phyloP scores from a whole-genome alignment of 371 early-diverging fungal species.

The Circinella minor region DNA sequence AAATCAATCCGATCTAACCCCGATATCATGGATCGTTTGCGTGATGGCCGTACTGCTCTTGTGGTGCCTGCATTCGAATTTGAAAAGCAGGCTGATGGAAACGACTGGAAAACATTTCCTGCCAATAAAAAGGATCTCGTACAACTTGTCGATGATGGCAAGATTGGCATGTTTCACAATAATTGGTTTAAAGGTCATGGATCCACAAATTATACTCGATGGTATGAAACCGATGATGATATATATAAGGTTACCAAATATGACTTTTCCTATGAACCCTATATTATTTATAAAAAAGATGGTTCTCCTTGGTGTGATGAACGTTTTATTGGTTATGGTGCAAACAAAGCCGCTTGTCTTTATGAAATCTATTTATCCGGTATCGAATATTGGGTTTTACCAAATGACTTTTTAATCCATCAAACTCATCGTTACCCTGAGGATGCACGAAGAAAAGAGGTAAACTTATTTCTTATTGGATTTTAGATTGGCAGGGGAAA shows the following conservation, averaged over 20 bases:
- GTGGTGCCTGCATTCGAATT: slow-evolving; percentile 75
- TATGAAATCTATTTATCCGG: slow-evolving; percentile 73
- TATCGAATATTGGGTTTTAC: slow-evolving; percentile 68
- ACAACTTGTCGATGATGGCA: slow-evolving; percentile 43
- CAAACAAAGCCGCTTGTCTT: slow-evolving; percentile 76
- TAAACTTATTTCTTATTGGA: slow-evolving; percentile 18
- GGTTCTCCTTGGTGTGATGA: slow-evolving; percentile 74
- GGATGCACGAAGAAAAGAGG: slow-evolving; percentile 65
- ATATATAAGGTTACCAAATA: slow-evolving; percentile 64
- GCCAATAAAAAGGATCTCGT: slow-evolving; percentile 50
- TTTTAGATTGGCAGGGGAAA: not conserved
- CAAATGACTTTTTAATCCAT: slow-evolving; percentile 70
- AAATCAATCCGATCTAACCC: slow-evolving; percentile 43
- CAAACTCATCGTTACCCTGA: slow-evolving; percentile 71
- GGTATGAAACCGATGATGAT: slow-evolving; percentile 51
- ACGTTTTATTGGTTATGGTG: slow-evolving; percentile 77
- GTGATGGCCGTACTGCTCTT: slow-evolving; percentile 56
- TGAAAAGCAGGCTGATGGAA: slow-evolving; percentile 56
- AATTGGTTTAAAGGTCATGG: slow-evolving; percentile 70
- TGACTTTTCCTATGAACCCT: slow-evolving; percentile 72
- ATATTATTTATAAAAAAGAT: slow-evolving; percentile 66
- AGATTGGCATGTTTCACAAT: slow-evolving; percentile 67
- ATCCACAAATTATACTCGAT: slow-evolving; percentile 62
- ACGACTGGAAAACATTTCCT: slow-evolving; percentile 61
- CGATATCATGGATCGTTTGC: slow-evolving; percentile 42